phyloP scores from a whole-genome alignment of 805 yeast genomes.

The Jamesozyma spencerorum region DNA sequence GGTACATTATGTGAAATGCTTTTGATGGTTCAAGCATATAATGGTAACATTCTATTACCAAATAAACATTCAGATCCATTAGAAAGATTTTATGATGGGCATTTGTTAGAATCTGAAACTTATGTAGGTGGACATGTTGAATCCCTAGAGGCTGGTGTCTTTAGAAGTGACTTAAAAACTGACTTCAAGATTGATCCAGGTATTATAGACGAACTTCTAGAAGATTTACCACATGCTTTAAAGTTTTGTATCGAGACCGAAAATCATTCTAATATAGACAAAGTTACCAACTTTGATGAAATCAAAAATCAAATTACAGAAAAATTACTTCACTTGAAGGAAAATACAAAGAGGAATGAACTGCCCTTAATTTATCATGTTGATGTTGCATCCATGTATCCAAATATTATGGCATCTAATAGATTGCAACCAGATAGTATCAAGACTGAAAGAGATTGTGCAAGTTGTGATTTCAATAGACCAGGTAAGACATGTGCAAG shows the following conservation, averaged over 20 bases:
- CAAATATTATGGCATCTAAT: conserved; percentile 96
- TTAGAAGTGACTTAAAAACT: conserved; percentile 74
- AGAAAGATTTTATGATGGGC: conserved; percentile 94
- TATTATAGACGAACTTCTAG: conserved; percentile 70
- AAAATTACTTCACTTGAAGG: conserved; percentile 49
- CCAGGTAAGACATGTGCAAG: conserved; percentile 94
- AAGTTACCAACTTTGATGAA: conserved; percentile 73
- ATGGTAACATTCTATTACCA: conserved; percentile 68
- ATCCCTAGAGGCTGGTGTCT: conserved; percentile 95
- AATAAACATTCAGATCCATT: conserved; percentile 89
- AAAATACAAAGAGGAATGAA: conserved; percentile 59
- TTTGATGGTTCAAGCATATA: conserved; percentile 90
- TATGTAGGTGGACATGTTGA: conserved; percentile 99
- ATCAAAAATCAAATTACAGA: conserved; percentile 49
- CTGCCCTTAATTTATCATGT: conserved; percentile 89
- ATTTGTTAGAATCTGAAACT: conserved; percentile 86
- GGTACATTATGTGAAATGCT: conserved; percentile 98
- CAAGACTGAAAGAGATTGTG: conserved; percentile 91
- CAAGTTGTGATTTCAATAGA: conserved; percentile 91
- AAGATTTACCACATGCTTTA: conserved; percentile 65
- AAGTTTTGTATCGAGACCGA: conserved; percentile 80
- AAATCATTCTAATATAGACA: conserved; percentile 59
- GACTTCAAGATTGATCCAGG: conserved; percentile 72
- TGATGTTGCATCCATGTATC: conserved; percentile 99
- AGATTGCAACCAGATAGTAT: conserved; percentile 96